These are phyloP conservation scores for Filosporella fistucella DNA, from an alignment of 495 filamentous ascomycete species.

Conservation along the genomic window DNA sequence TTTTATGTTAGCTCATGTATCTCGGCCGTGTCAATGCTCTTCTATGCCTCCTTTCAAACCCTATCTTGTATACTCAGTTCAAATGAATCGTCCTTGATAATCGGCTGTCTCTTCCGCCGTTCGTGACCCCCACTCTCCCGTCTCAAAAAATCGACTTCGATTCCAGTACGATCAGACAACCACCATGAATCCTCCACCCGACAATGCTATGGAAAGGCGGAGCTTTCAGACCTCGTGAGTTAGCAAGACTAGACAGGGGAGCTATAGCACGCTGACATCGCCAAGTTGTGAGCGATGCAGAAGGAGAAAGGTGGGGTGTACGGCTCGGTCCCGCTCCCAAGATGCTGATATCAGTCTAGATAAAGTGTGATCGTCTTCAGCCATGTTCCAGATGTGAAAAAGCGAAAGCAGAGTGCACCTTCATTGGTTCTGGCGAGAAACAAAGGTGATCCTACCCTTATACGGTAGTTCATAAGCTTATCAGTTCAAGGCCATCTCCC, in stretches of 20 bases:
- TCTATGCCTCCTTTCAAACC: no score
- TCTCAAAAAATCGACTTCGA: no score
- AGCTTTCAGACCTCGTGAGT: constrained; percentile 12
- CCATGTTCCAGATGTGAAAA: constrained; percentile 26
- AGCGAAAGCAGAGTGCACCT: constrained; percentile 24
- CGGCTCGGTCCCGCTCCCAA: neutral
- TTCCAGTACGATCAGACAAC: no score
- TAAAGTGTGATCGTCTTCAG: constrained; percentile 27
- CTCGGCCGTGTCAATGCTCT: no score
- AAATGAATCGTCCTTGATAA: no score
- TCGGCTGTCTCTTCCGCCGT: no score
- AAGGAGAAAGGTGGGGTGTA: constrained; percentile 14
- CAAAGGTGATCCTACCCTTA: constrained; percentile 10
- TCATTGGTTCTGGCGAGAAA: constrained; percentile 25
- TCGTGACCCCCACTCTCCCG: no score
- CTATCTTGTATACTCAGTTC: no score
- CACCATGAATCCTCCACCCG: constrained; percentile 9
- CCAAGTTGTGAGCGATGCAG: constrained; percentile 16
- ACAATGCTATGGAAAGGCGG: constrained; percentile 11
- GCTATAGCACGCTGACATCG: neutral
- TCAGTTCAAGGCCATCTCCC: constrained; percentile 19
- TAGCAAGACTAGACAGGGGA: no score
- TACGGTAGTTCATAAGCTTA: neutral
- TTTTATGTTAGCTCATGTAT: no score
- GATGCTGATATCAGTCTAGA: constrained; percentile 10